Evolutionary conservation across 2,329 filamentous ascomycete genomes (phyloP), one percentile per base, ranked within the genome.

Genomic region (Aphanocladium album): DNA sequence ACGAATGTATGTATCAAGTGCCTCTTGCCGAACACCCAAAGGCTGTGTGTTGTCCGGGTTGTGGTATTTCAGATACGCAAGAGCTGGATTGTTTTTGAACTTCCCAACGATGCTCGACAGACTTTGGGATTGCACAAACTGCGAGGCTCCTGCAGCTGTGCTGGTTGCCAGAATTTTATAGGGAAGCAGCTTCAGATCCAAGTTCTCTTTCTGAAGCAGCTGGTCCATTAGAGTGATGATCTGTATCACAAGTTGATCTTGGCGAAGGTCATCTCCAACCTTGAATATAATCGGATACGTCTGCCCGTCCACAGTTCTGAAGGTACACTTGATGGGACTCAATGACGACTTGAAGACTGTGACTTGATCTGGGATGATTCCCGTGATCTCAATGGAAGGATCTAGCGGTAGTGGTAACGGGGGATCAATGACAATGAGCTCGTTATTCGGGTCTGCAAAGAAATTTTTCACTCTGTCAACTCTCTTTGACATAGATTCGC

Each of bases 141-240:
- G 95, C 19, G 95, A 92, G 5, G 93, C 91, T 8, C 95, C 95
- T 2, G 93, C 93, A 0, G 85, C 89, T 11, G 91, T 90, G 64
- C 91, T 93, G 2, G 95, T 99, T 1, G 95, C 95, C 9, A 99
- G 84, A 64, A 98, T 97, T 68, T 93, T 93, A 78, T 99, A 99
- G 0, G 95, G 95, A 0, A 93, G 93, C 1, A 99, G 82, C 71
- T 96, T 97, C 49, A 99, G 82, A 70, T 99, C 95, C 11, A 99
- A 80, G 63, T 99, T 98, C 71, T 99, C 95, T 70, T 98, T 97
- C 62, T 91, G 90, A 5, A 99, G 82, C 1, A 99, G 84, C 62
- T 93, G 90, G 69, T 99, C 95, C 95, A 99, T 99, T 17, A 99
- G 83, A 0, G 91, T 96, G 72, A 99, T 97, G 70, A 98, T 98